phyloP scores from a whole-genome alignment of 495 filamentous ascomycete species.

The Penicillium cosmopolitanum region DNA sequence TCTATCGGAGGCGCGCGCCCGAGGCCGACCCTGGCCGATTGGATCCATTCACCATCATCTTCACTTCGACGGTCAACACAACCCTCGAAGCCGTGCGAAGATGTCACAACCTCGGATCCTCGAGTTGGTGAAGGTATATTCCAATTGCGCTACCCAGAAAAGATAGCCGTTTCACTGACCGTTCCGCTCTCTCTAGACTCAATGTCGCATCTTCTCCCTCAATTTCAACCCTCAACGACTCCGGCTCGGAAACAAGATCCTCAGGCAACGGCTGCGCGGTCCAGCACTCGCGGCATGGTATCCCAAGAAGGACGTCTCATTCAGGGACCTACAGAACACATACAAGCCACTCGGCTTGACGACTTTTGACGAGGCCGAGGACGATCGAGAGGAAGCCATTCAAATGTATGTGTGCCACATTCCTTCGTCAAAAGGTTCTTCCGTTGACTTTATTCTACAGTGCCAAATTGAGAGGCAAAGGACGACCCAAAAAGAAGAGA shows the following conservation, averaged over 20 bases:
- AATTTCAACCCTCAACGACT: constrained; percentile 84
- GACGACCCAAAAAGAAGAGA: constrained; percentile 88
- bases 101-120: constrained; percentile 78
- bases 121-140: constrained; percentile 74
- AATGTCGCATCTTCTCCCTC: constrained; percentile 87
- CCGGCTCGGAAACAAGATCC: constrained; percentile 83
- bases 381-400: constrained; percentile 77
- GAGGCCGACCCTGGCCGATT: background rate
- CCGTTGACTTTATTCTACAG: constrained; percentile 36
- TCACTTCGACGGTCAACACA: background rate
- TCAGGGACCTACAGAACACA: constrained; percentile 64
- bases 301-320: constrained; percentile 69
- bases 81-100: constrained; percentile 16
- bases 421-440: background rate
- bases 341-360: constrained; percentile 59
- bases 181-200: constrained; percentile 56
- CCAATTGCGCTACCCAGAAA: background rate
- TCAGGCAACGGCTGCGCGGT: constrained; percentile 82
- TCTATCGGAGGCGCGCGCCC: background rate
- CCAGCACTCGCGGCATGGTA: constrained; percentile 83
- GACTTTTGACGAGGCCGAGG: constrained; percentile 73
- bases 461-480: constrained; percentile 80
- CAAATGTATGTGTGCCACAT: constrained; percentile 53
- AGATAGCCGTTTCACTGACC: background rate
- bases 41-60: background rate